Base-by-base conservation (phyloP, 139 green algal species). In the Yamagishiella unicocca region DNA sequence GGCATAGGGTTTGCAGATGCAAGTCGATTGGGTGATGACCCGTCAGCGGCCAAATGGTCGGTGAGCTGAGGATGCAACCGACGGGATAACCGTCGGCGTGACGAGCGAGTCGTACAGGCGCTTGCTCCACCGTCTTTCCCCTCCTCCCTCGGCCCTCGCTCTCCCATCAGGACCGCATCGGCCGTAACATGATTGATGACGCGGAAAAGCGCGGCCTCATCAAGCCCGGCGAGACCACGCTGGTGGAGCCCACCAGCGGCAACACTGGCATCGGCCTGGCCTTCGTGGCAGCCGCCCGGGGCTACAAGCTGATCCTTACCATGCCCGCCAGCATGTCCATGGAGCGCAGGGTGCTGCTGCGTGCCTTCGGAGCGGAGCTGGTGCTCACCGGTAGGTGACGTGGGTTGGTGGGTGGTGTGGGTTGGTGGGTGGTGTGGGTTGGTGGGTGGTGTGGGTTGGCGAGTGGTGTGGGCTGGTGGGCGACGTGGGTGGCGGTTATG, bases 321-420 rank as follows among this genome's bases (percentile, higher is more conserved):
- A 99, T 99, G 98, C 98, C 98, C 4, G 98, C 98, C 24, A 98
- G 95, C 88, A 99, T 99, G 98, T 98, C 94, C 29, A 87, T 99
- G 31, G 98, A 99, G 91, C 92, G 97, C 21, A 91, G 98, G 55
- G 94, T 99, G 35, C 90, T 99, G 91, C 93, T 99, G 77, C 90
- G 92, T 33, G 98, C 98, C 33, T 98, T 98, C 90, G 96, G 96
- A 3, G 95, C 95, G 31, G 84, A 96, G 89, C 89, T 97, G 37
- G 94, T 98, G 54, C 91, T 98, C 4, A 97, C 95, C 58, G 90
- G 91, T 94, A 25, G 8, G 72, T 7, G n/a, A 42, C 5, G 67
- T 17, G 77, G 7, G 0, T 21, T 1, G 19, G 22, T 1, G 77
- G n/a, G 58, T 42, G 38, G 29, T 54, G 61, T 35, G 6, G 53